phyloP scores from a whole-genome alignment of 1,284 basidiomycete genomes.

The Leccinum variabile region DNA sequence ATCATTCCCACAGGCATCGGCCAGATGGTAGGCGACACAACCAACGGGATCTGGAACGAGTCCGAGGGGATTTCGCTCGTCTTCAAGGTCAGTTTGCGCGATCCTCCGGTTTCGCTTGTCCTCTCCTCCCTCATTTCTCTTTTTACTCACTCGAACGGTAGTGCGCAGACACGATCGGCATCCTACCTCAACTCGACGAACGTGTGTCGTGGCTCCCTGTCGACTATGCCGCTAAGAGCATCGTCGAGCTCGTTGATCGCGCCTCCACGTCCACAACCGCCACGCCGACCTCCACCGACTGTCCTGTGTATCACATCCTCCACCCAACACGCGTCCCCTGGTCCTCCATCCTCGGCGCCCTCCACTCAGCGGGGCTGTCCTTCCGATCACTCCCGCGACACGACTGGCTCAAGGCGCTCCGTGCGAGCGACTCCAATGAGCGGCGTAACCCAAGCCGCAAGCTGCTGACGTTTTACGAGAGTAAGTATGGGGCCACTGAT shows the following conservation, averaged over 20 bases:
- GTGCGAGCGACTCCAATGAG: constrained; percentile 43
- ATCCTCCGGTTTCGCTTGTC: neutral
- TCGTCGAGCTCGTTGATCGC: constrained; percentile 46
- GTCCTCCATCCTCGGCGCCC: constrained; percentile 24
- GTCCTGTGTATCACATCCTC: constrained; percentile 49
- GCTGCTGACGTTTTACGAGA: constrained; percentile 43
- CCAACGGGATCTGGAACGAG: constrained; percentile 58
- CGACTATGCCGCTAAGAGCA: constrained; percentile 51
- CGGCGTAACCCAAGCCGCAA: constrained; percentile 50
- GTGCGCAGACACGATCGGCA: constrained; percentile 43
- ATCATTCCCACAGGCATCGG: constrained; percentile 39
- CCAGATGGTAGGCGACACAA: constrained; percentile 54
- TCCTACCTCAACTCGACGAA: constrained; percentile 49
- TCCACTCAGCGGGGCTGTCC: constrained; percentile 32
- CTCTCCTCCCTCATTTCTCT: constrained; percentile 12
- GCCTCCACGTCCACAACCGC: constrained; percentile 10
- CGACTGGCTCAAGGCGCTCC: constrained; percentile 50
- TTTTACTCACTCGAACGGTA: constrained; percentile 25
- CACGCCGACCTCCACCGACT: constrained; percentile 12
- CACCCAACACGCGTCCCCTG: constrained; percentile 44
- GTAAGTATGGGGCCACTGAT: constrained; percentile 30
- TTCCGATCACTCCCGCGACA: constrained; percentile 45
- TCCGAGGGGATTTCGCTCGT: constrained; percentile 49
- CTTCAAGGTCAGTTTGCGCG: constrained; percentile 24
- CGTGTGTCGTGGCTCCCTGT: constrained; percentile 58